These are phyloP conservation scores for Metschnikowia shivogae DNA, from an alignment of 805 yeast species.

Conservation along the genomic window DNA sequence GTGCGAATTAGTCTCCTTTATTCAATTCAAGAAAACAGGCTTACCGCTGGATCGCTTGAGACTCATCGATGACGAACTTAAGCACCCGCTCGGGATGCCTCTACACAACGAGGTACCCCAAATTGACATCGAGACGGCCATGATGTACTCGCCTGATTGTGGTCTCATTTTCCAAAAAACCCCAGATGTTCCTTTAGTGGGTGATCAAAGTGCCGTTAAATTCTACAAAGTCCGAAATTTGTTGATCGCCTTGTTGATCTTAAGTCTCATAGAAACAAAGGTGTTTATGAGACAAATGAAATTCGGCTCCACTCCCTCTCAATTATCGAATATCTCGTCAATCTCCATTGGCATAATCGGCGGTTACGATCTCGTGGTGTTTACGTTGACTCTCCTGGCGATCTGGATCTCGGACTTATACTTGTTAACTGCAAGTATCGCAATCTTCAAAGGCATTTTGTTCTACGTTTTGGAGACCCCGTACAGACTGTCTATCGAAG, in stretches of 20 bases:
- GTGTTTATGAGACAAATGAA: conserved; percentile 68
- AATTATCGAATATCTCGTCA: conserved; percentile 62
- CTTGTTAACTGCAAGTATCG: conserved; percentile 63
- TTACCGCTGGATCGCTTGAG: conserved; percentile 49
- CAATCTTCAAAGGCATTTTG: conserved; percentile 64
- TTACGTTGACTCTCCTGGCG: conserved; percentile 57
- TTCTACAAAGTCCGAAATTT: conserved; percentile 33
- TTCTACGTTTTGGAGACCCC: conserved; percentile 74
- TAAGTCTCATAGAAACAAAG: conserved; percentile 48
- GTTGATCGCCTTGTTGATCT: conserved; percentile 43
- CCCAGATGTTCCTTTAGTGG: conserved; percentile 30
- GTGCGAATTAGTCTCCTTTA: conserved; percentile 70
- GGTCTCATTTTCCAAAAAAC: conserved; percentile 47
- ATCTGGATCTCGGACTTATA: conserved; percentile 51
- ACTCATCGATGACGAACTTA: conserved; percentile 68
- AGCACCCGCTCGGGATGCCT: conserved; percentile 77
- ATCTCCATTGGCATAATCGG: conserved; percentile 55
- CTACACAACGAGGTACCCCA: conserved; percentile 50
- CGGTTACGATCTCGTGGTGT: conserved; percentile 67
- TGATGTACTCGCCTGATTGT: conserved; percentile 87
- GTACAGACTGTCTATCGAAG: conserved; percentile 61
- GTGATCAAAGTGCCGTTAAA: conserved; percentile 55
- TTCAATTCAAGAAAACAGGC: conserved; percentile 65
- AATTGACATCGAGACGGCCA: conserved; percentile 49
- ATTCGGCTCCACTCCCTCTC: conserved; percentile 71